Percentiles rank a stretch among this genome's conserved stretches.
phyloP scores from a whole-genome alignment of 805 yeast species.

The Suhomyces vadensis region DNA sequence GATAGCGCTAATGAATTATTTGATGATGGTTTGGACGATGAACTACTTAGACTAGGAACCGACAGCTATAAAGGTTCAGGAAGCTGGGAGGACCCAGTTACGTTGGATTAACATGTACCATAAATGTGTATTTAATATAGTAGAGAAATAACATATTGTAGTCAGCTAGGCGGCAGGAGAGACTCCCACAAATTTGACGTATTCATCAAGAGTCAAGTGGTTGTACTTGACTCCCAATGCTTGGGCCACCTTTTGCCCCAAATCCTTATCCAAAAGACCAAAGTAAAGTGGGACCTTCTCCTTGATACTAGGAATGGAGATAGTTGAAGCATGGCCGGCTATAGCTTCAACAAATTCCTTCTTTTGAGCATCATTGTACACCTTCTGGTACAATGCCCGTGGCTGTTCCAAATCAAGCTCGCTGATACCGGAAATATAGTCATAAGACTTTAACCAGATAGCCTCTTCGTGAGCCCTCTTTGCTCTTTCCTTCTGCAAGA shows the following conservation, averaged over 20 bases:
- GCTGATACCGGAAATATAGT: constrained; percentile 40
- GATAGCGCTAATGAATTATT: constrained; percentile 19
- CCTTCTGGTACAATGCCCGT: constrained; percentile 42
- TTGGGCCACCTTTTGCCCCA: constrained; percentile 43
- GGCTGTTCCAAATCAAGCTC: constrained; percentile 51
- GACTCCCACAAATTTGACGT: constrained; percentile 27
- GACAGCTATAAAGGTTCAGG: constrained; percentile 26
- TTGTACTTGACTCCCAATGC: constrained; percentile 41
- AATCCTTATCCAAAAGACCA: constrained; percentile 41
- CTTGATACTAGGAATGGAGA: constrained; percentile 30
- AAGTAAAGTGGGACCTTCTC: constrained; percentile 41
- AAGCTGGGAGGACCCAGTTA: constrained; percentile 42
- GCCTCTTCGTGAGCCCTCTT: constrained; percentile 37
- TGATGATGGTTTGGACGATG: constrained; percentile 35
- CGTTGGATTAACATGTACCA: constrained; percentile 25
- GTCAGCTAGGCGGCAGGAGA: constrained; percentile 16
- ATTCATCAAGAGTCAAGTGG: constrained; percentile 33
- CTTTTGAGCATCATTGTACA: constrained; percentile 33
- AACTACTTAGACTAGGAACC: constrained; percentile 20
- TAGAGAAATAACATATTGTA: background rate
- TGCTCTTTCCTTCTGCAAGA: constrained; percentile 29
- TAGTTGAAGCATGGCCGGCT: constrained; percentile 39
- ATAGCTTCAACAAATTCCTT: constrained; percentile 37
- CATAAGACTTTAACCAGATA: constrained; percentile 37
- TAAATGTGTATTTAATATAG: background rate